Evolutionary conservation across 2,329 filamentous ascomycete species (phyloP).

Genomic region (Colletotrichum theobromicola): DNA sequence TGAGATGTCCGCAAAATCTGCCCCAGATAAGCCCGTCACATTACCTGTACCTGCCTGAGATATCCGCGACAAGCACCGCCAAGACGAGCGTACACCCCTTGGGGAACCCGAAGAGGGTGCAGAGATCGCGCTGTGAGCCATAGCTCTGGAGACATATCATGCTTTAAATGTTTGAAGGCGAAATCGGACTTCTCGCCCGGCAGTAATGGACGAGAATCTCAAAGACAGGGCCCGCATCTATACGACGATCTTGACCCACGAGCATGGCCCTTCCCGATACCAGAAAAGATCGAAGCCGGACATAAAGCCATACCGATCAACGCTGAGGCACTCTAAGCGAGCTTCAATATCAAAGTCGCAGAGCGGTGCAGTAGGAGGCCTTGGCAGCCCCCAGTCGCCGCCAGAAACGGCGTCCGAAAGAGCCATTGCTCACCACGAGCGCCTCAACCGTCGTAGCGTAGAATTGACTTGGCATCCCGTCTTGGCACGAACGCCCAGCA

Average conservation of each 20-base stretch:
- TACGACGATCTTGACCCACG: background rate
- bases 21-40: background rate
- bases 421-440: background rate
- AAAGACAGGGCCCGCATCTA: background rate
- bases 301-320: background rate
- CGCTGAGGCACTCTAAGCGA: accelerated
- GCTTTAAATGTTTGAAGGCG: too few relatives aligned
- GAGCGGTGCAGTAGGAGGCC: background rate
- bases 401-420: background rate
- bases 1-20: background rate
- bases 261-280: background rate
- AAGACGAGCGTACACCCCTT: too few relatives aligned
- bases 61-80: background rate
- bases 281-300: background rate
- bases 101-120: too few relatives aligned
- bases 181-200: too few relatives aligned
- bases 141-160: too few relatives aligned
- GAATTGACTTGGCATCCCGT: background rate
- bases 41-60: background rate
- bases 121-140: too few relatives aligned
- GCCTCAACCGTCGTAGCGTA: background rate
- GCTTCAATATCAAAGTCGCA: background rate
- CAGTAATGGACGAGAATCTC: background rate
- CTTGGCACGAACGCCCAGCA: background rate
- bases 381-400: background rate